Percentiles rank a stretch among this genome's conserved stretches.
These are phyloP conservation scores for Melastoma candidum DNA, from an alignment of 441 rosid genomes.

Conservation along the genomic window DNA sequence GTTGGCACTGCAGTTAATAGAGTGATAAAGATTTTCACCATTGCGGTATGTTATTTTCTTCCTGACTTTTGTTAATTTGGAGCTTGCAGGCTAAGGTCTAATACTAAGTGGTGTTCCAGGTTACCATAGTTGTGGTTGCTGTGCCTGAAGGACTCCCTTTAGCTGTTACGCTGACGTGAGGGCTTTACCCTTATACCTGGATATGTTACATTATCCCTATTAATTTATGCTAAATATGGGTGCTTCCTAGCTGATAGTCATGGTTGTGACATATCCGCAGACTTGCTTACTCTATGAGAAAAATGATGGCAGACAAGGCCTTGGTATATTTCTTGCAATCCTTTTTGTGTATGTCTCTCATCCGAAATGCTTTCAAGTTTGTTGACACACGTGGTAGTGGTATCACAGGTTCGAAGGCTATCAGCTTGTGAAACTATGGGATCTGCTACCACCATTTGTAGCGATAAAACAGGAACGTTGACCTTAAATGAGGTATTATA, in stretches of 20 bases:
- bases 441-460: constrained; percentile 97
- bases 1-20: constrained; percentile 56
- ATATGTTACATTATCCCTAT: neutral
- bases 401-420: constrained; percentile 81
- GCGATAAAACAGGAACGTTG: constrained; percentile 98
- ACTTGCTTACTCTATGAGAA: constrained; percentile 97
- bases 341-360: neutral
- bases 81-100: too few species aligned
- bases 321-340: constrained; percentile 42
- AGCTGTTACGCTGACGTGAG: constrained; percentile 96
- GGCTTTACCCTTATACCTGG: neutral
- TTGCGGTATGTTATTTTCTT: constrained; percentile 50
- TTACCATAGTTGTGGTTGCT: constrained; percentile 95
- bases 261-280: constrained; percentile 27
- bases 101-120: constrained; percentile 33
- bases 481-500: constrained; percentile 68
- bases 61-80: too few species aligned
- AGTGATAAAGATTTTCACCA: constrained; percentile 63
- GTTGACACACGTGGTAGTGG: constrained; percentile 10
- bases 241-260: neutral
- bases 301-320: constrained; percentile 98
- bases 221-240: neutral
- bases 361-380: neutral
- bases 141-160: constrained; percentile 99
- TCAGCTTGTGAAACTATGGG: constrained; percentile 99